A percentile compares a stretch with the other conserved stretches of the same genome.
These are phyloP conservation scores for Chlorella sorokiniana DNA, from an alignment of 139 green algal genomes.

Conservation along the genomic window DNA sequence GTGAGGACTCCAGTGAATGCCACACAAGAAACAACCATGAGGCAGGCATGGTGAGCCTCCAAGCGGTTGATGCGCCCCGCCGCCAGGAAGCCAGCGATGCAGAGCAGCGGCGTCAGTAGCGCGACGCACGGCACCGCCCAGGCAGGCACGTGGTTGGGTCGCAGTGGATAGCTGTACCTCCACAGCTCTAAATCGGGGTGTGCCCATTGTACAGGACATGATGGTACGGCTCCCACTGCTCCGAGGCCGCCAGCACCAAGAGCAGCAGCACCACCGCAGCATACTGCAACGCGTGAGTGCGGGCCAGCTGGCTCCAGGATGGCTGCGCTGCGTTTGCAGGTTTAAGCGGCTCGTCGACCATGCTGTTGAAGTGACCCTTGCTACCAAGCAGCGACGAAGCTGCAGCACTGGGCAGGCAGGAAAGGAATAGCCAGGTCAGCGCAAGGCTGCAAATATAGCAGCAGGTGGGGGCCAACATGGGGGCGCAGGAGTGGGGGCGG, in stretches of 20 bases:
- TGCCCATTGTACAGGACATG: constrained; percentile 23
- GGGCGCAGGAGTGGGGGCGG: too few relatives aligned
- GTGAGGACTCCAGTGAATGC: constrained; percentile 25
- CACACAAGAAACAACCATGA: constrained; percentile 14
- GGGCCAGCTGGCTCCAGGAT: background rate
- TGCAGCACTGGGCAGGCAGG: background rate
- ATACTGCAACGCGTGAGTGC: background rate
- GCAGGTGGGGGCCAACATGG: too few relatives aligned
- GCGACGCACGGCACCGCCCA: constrained; percentile 32
- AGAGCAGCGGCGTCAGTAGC: background rate
- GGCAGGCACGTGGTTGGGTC: constrained; percentile 27
- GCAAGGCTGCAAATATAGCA: too few relatives aligned
- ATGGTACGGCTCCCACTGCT: constrained; percentile 14
- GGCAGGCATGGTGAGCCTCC: constrained; percentile 32
- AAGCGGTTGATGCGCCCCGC: background rate
- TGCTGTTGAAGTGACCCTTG: background rate
- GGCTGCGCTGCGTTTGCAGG: background rate
- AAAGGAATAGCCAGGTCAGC: too few relatives aligned
- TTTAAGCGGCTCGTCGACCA: background rate
- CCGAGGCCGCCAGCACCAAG: background rate
- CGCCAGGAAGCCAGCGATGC: background rate
- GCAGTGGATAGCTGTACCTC: constrained; percentile 33
- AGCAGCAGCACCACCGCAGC: background rate
- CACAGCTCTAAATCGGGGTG: constrained; percentile 1
- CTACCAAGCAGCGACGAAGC: background rate